Conservation (phyloP, 2,329 filamentous ascomycete genomes). For the Nothomitra cinnamomea region DNA sequence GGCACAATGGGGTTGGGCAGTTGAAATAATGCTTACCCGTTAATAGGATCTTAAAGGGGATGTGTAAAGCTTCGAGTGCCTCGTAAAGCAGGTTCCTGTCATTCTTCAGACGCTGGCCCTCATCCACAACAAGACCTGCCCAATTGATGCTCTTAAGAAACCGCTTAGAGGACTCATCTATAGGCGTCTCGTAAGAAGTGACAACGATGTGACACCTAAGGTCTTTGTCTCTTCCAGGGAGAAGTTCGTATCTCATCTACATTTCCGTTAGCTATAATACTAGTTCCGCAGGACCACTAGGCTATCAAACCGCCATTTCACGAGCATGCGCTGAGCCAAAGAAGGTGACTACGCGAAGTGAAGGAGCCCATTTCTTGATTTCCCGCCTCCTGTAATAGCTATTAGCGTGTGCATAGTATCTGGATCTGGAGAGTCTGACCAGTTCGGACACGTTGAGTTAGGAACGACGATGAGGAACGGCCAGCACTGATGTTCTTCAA, state of each 20-base stretch:
- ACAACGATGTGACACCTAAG: conserved; percentile 84
- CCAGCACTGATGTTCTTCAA: conserved; percentile 57
- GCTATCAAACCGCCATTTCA: conserved; percentile 43
- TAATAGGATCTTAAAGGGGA: conserved; percentile 70
- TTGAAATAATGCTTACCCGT: conserved; percentile 35
- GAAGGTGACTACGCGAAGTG: conserved; percentile 76
- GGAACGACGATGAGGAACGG: conserved; percentile 88
- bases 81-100: conserved; percentile 71
- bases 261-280: not conserved
- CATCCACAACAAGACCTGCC: conserved; percentile 81
- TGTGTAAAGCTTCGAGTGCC: conserved; percentile 52
- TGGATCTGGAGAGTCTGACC: conserved; percentile 34
- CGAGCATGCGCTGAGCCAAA: conserved; percentile 64
- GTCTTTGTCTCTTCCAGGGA: conserved; percentile 44
- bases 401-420: no score
- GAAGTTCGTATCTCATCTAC: conserved; percentile 56
- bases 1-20: not conserved
- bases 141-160: conserved; percentile 60
- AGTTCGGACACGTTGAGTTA: conserved; percentile 93
- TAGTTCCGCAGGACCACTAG: not conserved
- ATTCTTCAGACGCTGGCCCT: conserved; percentile 90
- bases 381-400: conserved; percentile 36
- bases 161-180: conserved; percentile 48
- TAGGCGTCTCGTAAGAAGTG: conserved; percentile 82
- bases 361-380: conserved; percentile 83